These are phyloP conservation scores for Chloris gayana DNA, from an alignment of 176 grass and related monocot genomes.

Conservation along the genomic window DNA sequence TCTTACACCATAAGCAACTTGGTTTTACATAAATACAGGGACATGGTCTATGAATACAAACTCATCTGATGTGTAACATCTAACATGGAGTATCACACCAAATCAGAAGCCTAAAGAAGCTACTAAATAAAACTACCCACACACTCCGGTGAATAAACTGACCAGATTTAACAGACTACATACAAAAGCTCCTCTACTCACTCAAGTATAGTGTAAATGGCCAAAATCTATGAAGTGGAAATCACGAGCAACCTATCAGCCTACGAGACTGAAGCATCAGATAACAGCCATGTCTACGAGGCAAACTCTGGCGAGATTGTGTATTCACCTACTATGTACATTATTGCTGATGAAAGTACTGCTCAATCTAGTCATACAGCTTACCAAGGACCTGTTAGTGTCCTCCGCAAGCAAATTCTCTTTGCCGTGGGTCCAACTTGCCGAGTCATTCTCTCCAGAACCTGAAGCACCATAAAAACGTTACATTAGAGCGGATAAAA, in stretches of 20 bases:
- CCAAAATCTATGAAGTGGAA: constrained; percentile 39
- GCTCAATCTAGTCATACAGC: background rate
- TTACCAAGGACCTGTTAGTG: constrained; percentile 80
- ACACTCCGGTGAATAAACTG: background rate
- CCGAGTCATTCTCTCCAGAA: constrained; percentile 43
- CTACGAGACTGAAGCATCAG: constrained; percentile 26
- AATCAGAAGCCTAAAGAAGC: background rate
- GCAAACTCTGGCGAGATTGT: constrained; percentile 48
- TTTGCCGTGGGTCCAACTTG: constrained; percentile 57
- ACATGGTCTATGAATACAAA: constrained; percentile 27
- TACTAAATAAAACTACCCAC: background rate
- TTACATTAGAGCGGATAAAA: background rate
- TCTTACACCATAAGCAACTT: constrained; percentile 13
- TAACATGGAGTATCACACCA: constrained; percentile 10
- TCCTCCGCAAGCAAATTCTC: constrained; percentile 73
- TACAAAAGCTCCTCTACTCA: constrained; percentile 30
- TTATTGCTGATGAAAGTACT: constrained; percentile 28
- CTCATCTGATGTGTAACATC: background rate
- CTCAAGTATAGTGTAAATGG: background rate
- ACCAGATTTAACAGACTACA: constrained; percentile 23
- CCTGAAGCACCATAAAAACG: constrained; percentile 42
- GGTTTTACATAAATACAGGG: constrained; percentile 6
- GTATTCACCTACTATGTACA: constrained; percentile 34
- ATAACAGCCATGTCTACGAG: constrained; percentile 37
- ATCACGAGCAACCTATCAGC: constrained; percentile 28